Percentiles rank a stretch among this genome's conserved stretches.
phyloP scores from a whole-genome alignment of 2,329 filamentous ascomycete species.

The Delphinella strobiligena region DNA sequence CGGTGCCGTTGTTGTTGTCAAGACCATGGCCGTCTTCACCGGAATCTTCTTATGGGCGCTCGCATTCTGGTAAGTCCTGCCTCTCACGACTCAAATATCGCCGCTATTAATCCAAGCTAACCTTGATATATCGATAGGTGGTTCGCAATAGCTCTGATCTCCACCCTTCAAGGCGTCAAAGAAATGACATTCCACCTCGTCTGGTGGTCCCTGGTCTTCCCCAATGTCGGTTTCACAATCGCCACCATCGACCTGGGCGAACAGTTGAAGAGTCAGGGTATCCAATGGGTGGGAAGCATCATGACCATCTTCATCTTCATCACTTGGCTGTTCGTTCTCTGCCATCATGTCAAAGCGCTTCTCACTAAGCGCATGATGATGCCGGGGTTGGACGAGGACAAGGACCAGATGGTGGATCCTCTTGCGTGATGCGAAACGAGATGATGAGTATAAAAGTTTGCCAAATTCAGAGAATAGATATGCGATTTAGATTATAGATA shows the following conservation, averaged over 20 bases:
- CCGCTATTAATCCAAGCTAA: too few relatives aligned
- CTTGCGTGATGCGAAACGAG: too few relatives aligned
- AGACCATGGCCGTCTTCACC: conserved; percentile 14
- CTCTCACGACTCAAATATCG: conserved; percentile 23
- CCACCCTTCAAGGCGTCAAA: conserved; percentile 10
- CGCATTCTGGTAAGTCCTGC: conserved; percentile 35
- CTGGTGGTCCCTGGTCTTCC: conserved; percentile 55
- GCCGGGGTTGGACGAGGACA: conserved; percentile 49
- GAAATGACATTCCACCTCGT: conserved; percentile 29
- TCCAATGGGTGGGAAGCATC: conserved; percentile 42
- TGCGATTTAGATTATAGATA: not conserved
- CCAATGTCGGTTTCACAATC: conserved; percentile 52
- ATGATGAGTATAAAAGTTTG: too few relatives aligned
- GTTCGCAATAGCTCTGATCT: conserved; percentile 15
- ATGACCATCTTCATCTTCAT: conserved; percentile 44
- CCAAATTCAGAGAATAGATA: not conserved
- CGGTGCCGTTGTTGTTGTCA: conserved; percentile 11
- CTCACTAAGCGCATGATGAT: conserved; percentile 40
- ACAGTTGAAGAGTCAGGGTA: conserved; percentile 35
- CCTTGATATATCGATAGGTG: too few relatives aligned
- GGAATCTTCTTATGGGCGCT: conserved; percentile 38
- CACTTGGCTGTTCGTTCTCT: conserved; percentile 43
- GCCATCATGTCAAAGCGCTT: conserved; percentile 37
- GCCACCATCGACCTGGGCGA: conserved; percentile 45
- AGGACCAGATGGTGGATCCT: conserved; percentile 18